These are phyloP conservation scores for Hypoxylon sp. DNA, from an alignment of 2,329 filamentous ascomycete genomes.

Conservation along the genomic window DNA sequence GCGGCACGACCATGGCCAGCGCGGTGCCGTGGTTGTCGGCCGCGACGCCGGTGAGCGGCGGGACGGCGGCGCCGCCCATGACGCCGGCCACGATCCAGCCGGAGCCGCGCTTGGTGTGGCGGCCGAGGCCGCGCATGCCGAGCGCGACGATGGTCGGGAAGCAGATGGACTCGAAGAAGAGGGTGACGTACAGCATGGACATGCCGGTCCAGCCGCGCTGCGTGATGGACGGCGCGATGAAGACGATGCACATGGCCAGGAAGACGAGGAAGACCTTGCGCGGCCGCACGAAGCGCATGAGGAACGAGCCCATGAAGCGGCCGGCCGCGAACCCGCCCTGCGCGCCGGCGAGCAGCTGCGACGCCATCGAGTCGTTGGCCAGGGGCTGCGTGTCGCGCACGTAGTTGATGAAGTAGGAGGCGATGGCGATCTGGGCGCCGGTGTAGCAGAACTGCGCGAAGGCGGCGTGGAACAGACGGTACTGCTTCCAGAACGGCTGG, in stretches of 20 bases:
- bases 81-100: conserved; percentile 80
- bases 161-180: conserved; percentile 85
- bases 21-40: conserved; percentile 72
- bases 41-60: conserved; percentile 76
- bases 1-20: conserved; percentile 74
- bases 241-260: conserved; percentile 73
- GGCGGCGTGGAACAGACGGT: conserved; percentile 80
- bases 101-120: conserved; percentile 81
- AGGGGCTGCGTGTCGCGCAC: conserved; percentile 69
- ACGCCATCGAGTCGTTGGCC: conserved; percentile 64
- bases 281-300: conserved; percentile 77
- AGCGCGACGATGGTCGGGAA: conserved; percentile 86
- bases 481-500: conserved; percentile 76
- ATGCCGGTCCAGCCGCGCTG: conserved; percentile 62
- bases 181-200: conserved; percentile 74
- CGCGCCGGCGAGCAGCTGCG: conserved; percentile 79
- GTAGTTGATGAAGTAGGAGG: conserved; percentile 80
- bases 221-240: conserved; percentile 65
- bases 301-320: conserved; percentile 73
- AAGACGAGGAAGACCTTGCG: conserved; percentile 76
- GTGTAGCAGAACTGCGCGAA: conserved; percentile 84
- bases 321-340: conserved; percentile 80
- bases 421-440: conserved; percentile 76
- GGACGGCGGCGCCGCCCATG: conserved; percentile 78
- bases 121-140: conserved; percentile 79